Percentiles rank a stretch among this genome's conserved stretches.
Conservation (phyloP, 169 alveolate genomes). For the Eimeria sp. region DNA sequence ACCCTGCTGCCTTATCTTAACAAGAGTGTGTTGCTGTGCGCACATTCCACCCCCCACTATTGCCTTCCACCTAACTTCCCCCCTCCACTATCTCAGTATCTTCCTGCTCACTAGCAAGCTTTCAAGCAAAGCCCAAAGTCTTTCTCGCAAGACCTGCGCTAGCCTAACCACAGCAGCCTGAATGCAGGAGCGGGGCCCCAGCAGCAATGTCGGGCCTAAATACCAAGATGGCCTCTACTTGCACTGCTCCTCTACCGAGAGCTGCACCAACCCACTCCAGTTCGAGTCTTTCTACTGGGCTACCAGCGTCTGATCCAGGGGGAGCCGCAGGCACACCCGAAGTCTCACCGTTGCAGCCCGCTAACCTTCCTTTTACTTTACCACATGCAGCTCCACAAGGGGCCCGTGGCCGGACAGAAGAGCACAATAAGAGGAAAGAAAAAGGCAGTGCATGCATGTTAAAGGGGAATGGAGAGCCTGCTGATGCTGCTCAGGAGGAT, state of each 20-base stretch:
- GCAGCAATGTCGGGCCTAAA: slow-evolving; percentile 38
- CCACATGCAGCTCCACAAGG: neutral
- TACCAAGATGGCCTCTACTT: neutral
- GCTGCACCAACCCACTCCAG: slow-evolving; percentile 8
- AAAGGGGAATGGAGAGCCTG: neutral
- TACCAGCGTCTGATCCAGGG: slow-evolving; percentile 50
- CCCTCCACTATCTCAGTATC: neutral
- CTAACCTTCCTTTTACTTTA: neutral
- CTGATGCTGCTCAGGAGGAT: neutral
- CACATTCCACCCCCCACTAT: neutral
- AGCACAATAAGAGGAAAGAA: neutral
- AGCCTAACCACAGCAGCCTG: neutral
- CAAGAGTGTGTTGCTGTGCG: neutral
- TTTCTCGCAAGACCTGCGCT: neutral
- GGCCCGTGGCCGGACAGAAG: neutral
- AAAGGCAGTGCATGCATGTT: neutral
- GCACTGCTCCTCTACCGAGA: slow-evolving; percentile 54
- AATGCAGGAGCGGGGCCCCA: neutral
- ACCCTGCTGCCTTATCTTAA: neutral
- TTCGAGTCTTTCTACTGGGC: slow-evolving; percentile 29
- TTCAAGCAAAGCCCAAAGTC: neutral
- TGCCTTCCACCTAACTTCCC: neutral
- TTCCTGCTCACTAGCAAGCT: neutral
- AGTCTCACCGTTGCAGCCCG: neutral
- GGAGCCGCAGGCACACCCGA: neutral